Conservation (phyloP, 768 basidiomycete genomes). For the Mycena leptocephala region DNA sequence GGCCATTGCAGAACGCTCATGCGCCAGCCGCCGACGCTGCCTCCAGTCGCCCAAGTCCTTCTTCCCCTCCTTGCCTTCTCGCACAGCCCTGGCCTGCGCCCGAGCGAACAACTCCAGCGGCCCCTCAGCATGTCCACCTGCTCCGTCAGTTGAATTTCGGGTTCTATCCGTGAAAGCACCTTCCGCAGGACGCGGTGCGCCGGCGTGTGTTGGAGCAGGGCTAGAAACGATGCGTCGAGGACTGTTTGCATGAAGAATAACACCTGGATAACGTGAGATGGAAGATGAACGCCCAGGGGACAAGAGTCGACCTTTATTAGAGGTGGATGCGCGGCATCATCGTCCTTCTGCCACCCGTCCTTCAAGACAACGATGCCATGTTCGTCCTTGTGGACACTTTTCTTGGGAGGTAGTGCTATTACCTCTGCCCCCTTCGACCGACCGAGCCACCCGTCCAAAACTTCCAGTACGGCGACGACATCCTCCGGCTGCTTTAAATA, state of each 20-base stretch:
- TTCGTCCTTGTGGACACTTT: conserved; percentile 57
- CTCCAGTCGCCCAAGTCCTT: conserved; percentile 63
- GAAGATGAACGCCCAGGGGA: background rate
- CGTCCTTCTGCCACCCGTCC: conserved; percentile 41
- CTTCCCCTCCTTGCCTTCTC: conserved; percentile 58
- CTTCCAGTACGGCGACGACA: conserved; percentile 60
- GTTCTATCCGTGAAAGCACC: conserved; percentile 67
- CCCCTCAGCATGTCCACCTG: conserved; percentile 72
- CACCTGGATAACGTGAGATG: conserved; percentile 55
- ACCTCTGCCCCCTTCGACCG: conserved; percentile 54
- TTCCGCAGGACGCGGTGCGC: conserved; percentile 68
- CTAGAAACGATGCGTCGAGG: conserved; percentile 82
- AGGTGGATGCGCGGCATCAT: conserved; percentile 54
- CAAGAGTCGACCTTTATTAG: conserved; percentile 57
- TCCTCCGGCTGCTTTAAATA: conserved; percentile 67
- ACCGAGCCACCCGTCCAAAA: conserved; percentile 67
- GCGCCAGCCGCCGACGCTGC: conserved; percentile 67
- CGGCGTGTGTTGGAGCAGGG: conserved; percentile 75
- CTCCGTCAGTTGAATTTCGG: conserved; percentile 68
- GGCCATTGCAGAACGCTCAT: conserved; percentile 66
- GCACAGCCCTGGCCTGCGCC: conserved; percentile 65
- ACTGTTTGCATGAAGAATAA: conserved; percentile 74
- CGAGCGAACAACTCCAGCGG: conserved; percentile 74
- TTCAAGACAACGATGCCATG: conserved; percentile 55
- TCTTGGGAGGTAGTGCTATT: conserved; percentile 57